Evolutionary conservation across 1,284 basidiomycete species (phyloP).

Genomic region (Cutaneotrichosporon sp.): DNA sequence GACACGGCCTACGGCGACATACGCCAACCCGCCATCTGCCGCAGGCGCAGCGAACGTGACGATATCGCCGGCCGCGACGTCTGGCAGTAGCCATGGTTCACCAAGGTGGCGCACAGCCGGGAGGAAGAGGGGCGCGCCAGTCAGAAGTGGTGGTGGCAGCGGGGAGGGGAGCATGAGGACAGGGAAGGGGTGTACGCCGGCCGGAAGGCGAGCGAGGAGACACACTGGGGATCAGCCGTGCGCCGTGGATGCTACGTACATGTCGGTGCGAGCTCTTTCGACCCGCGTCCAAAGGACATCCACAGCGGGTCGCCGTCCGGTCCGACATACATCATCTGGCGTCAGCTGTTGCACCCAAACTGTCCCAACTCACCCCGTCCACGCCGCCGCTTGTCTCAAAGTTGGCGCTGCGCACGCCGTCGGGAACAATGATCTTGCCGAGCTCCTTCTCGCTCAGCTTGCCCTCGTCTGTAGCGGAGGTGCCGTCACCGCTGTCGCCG

Average conservation of each 20-base stretch:
- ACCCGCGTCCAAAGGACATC: slow-evolving; percentile 61
- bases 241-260: slow-evolving; percentile 40
- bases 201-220: slow-evolving; percentile 22
- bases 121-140: slow-evolving; percentile 52
- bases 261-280: slow-evolving; percentile 63
- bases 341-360: slow-evolving; percentile 1
- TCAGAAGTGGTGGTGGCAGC: slow-evolving; percentile 44
- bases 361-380: slow-evolving; percentile 35
- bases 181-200: slow-evolving; percentile 25
- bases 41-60: slow-evolving; percentile 32
- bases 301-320: slow-evolving; percentile 71
- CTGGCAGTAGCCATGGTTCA: slow-evolving; percentile 36
- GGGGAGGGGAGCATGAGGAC: slow-evolving; percentile 41
- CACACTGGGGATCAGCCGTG: slow-evolving; percentile 37
- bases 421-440: slow-evolving; percentile 39
- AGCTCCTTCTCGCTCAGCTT: slow-evolving; percentile 33
- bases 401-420: slow-evolving; percentile 33
- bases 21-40: slow-evolving; percentile 22
- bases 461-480: not conserved
- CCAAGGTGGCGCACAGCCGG: slow-evolving; percentile 41
- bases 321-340: slow-evolving; percentile 54
- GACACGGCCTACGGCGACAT: slow-evolving; percentile 40
- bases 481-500: not conserved
- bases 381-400: slow-evolving; percentile 43
- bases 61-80: slow-evolving; percentile 33